Evolutionary conservation across 306 rosid species (phyloP), one percentile per base, ranked within the genome.

Genomic region (Prunus davidiana): DNA sequence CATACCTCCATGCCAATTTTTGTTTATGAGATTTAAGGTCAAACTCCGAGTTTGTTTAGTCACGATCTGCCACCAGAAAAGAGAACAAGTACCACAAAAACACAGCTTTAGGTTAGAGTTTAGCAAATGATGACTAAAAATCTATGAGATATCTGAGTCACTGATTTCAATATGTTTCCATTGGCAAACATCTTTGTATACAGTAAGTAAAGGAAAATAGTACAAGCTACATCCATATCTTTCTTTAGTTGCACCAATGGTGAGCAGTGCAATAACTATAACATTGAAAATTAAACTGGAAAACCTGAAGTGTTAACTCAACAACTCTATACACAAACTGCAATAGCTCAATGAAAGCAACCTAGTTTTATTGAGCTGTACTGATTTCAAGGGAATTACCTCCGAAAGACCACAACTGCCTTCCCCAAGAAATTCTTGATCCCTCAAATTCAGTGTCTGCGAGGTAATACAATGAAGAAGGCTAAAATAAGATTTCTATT

Each of bases 361-460:
- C 73, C 54, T 22, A 55, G 3, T 55, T 67, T 19, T 3, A 49
- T 14, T 24, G n/a, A 52, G 22, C 15, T 8, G 54, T 54, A 28
- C 54, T 47, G 54, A 56, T 45, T 49, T 34, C 18, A 83, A 27
- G 52, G 74, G 25, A 14, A 24, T 82, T 64, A 91, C 97, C 96
- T 91, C 96, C 55, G 98, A 90, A 68, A 94, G 86, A 55, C 54
- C 80, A 80, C 98, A 91, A 73, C 60, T 82, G 25, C 93, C 87
- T 82, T 86, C 86, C 50, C 98, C 98, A 52, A 94, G 88, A 82
- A 94, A 94, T 1, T 94, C 96, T 76, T 94, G 97, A 82, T 91
- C 95, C 57, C 78, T 71, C 86, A 89, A 75, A 54, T 82, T 86
- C 82, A 94, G 78, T 34, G 80, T 64, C 98, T 94, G 84, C 84